Percentiles rank a stretch among this genome's conserved stretches.
phyloP scores from a whole-genome alignment of 257 asterid genomes.

The Verbena officinalis region DNA sequence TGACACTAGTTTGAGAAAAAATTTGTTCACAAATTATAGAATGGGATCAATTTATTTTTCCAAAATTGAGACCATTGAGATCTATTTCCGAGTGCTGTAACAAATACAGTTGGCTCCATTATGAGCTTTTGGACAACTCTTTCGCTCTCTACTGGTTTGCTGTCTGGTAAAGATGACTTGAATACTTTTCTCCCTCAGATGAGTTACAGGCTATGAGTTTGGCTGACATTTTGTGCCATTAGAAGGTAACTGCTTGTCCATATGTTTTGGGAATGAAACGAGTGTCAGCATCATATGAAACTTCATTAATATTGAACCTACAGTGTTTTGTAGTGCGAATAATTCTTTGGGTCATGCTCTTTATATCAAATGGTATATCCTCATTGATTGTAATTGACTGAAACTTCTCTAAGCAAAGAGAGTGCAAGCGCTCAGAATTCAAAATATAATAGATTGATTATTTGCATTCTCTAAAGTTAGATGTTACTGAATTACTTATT shows the following conservation, averaged over 20 bases:
- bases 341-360: neutral
- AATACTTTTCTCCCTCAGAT: conserved; percentile 7
- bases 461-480: neutral
- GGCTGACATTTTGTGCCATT: neutral
- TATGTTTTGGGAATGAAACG: neutral
- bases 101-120: neutral
- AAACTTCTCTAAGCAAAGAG: too few species aligned
- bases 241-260: neutral
- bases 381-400: too few species aligned
- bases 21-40: neutral
- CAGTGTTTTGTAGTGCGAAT: neutral
- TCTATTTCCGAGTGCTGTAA: neutral
- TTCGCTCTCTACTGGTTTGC: conserved; percentile 14
- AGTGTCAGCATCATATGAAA: conserved; percentile 6
- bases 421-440: too few species aligned
- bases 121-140: conserved; percentile 1
- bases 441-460: too few species aligned
- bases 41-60: neutral
- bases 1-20: neutral
- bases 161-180: neutral
- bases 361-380: too few species aligned
- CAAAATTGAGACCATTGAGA: neutral
- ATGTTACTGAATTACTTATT: conserved; percentile 9
- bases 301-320: conserved; percentile 4
- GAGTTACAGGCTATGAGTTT: neutral